Evolutionary conservation across 805 yeast genomes (phyloP).

Genomic region (Torulaspora microellipsoides): DNA sequence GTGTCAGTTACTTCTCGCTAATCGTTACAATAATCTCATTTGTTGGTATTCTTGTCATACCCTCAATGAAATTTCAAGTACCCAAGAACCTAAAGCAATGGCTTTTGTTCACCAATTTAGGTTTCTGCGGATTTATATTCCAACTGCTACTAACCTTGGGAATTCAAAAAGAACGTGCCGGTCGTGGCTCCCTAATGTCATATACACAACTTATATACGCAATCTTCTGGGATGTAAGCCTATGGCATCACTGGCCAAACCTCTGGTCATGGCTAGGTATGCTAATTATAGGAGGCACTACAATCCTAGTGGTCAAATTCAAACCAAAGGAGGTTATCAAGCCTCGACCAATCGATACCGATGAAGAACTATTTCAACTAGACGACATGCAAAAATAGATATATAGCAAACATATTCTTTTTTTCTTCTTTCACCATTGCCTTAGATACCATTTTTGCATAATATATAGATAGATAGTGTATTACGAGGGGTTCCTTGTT

Average conservation of each 20-base stretch:
- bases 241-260: slow-evolving; percentile 74
- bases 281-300: slow-evolving; percentile 59
- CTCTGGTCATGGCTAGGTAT: slow-evolving; percentile 67
- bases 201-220: slow-evolving; percentile 80
- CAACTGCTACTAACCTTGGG: slow-evolving; percentile 80
- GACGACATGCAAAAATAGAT: slow-evolving; percentile 1
- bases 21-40: slow-evolving; percentile 53
- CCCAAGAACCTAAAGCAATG: slow-evolving; percentile 66
- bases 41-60: slow-evolving; percentile 48
- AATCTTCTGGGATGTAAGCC: slow-evolving; percentile 61
- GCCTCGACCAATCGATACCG: slow-evolving; percentile 2
- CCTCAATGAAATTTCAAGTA: slow-evolving; percentile 53
- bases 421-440: too few species aligned
- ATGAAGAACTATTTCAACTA: slow-evolving; percentile 7
- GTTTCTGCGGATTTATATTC: slow-evolving; percentile 76
- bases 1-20: slow-evolving; percentile 73
- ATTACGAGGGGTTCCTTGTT: not conserved
- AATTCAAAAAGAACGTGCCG: slow-evolving; percentile 73
- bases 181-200: slow-evolving; percentile 67
- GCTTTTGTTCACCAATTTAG: slow-evolving; percentile 56
- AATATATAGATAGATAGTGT: too few species aligned
- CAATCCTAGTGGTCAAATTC: slow-evolving; percentile 52
- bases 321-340: slow-evolving; percentile 36
- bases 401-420: too few species aligned
- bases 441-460: too few species aligned